These are phyloP conservation scores for Linanthus parryae DNA, from an alignment of 148 eudicot species.

Conservation along the genomic window DNA sequence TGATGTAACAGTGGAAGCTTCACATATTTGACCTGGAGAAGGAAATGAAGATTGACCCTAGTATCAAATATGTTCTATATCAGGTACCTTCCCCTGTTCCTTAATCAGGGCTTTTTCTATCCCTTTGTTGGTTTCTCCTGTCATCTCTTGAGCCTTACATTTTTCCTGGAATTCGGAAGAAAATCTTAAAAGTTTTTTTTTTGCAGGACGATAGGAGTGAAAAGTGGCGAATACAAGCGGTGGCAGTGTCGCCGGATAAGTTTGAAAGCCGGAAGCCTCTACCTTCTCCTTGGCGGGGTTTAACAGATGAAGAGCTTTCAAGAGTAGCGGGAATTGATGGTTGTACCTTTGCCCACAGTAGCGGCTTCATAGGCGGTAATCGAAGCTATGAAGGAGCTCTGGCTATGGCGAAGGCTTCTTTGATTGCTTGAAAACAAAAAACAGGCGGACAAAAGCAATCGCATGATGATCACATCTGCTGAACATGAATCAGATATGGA, in stretches of 20 bases:
- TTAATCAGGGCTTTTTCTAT: background rate
- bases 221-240: conserved; percentile 58
- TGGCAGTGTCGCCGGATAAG: conserved; percentile 45
- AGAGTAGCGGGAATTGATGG: conserved; percentile 31
- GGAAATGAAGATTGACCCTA: conserved; percentile 50
- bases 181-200: conserved; percentile 1
- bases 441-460: background rate
- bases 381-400: conserved; percentile 49
- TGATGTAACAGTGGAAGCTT: conserved; percentile 70
- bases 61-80: conserved; percentile 52
- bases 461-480: no score
- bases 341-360: conserved; percentile 50
- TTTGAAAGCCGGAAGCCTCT: conserved; percentile 58
- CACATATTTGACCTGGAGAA: conserved; percentile 61
- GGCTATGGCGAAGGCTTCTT: conserved; percentile 51
- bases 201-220: conserved; percentile 54
- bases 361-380: conserved; percentile 57
- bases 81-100: conserved; percentile 32
- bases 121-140: no score
- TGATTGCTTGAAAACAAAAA: conserved; percentile 14
- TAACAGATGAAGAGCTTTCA: conserved; percentile 49
- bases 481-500: no score
- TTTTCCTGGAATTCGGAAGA: no score
- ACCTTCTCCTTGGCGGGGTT: conserved; percentile 51
- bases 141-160: no score